Percentiles rank a stretch among this genome's conserved stretches.
Evolutionary conservation across 257 asterid species (phyloP).

Genomic region (Schizonepeta tenuifolia): DNA sequence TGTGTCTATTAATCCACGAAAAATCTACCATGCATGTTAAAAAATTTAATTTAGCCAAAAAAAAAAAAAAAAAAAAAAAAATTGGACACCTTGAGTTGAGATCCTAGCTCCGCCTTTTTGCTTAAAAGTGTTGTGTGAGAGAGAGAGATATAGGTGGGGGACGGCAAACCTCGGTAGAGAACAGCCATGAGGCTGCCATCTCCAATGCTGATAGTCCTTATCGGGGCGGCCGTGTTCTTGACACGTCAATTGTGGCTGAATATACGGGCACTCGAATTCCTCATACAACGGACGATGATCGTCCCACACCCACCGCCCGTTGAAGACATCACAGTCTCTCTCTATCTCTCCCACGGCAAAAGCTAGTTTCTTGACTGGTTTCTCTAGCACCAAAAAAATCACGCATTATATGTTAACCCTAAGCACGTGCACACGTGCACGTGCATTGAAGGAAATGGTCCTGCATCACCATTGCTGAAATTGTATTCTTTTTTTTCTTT

Average conservation of each 20-base stretch:
- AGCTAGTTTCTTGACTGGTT: slow-evolving; percentile 49
- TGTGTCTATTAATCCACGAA: too few species aligned
- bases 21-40: too few species aligned
- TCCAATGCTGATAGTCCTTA: slow-evolving; percentile 74
- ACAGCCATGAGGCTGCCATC: slow-evolving; percentile 94
- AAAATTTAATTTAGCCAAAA: too few species aligned
- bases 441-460: too few species aligned
- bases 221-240: slow-evolving; percentile 90
- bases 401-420: not conserved
- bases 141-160: too few species aligned
- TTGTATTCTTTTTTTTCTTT: too few species aligned
- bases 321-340: slow-evolving; percentile 68
- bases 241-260: slow-evolving; percentile 93
- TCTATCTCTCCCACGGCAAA: slow-evolving; percentile 64
- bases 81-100: too few species aligned
- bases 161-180: slow-evolving; percentile 66
- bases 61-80: too few species aligned
- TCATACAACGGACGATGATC: slow-evolving; percentile 54
- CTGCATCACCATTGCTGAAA: too few species aligned
- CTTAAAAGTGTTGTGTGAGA: not conserved
- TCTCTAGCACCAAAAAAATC: slow-evolving; percentile 65
- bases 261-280: slow-evolving; percentile 87
- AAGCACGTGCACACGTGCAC: too few species aligned
- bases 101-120: too few species aligned
- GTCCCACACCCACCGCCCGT: slow-evolving; percentile 86